Evolutionary conservation across 139 green algal genomes (phyloP), one percentile per base, ranked within the genome.

Genomic region (Zygnema cylindricum): DNA sequence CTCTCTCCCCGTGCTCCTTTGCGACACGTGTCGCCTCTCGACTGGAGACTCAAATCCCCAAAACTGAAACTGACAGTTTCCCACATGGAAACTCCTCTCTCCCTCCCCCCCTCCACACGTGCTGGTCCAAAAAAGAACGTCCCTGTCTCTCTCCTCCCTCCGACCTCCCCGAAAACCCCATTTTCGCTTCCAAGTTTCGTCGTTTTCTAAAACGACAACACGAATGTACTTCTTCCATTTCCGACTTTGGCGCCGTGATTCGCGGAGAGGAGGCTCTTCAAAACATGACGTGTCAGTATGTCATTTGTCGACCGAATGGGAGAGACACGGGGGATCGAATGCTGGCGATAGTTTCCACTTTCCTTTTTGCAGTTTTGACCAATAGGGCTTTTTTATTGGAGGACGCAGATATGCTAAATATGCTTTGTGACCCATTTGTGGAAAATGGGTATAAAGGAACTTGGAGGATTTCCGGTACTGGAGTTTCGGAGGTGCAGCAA

Each of bases 341-440:
- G 71, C 7, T 23, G 71, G 7, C 71, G 11, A 16, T 79, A 11
- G 36, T 79, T 7, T 41, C 36, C 71, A 43, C 16, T 11, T 79
- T 79, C 38, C 36, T 43, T 11, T 79, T 40, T 16, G 71, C 71
- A 16, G 11, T 79, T 3, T 16, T 79, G 7, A 79, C 71, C 36
- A 16, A 43, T 7, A 79, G 71, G 49, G 16, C 49, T 11, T 54
- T 85, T 54, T 39, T 85, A 39, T 3, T 85, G 49, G 7, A 40
- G 7, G 39, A 43, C 77, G 7, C 39, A 11, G 35, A 77, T 3
- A 30, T 75, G 3, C 77, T 40, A 11, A 3, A 77, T 11, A 3
- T 79, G 7, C 71, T 79, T 11, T 85, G 77, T 54, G 35, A 85
- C 43, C 77, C 77, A 49, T 85, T 85, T n/a, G n/a, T n/a, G n/a